Evolutionary conservation across 2,329 filamentous ascomycete species (phyloP), one percentile per base, ranked within the genome.

Genomic region (Juglanconis oblonga): DNA sequence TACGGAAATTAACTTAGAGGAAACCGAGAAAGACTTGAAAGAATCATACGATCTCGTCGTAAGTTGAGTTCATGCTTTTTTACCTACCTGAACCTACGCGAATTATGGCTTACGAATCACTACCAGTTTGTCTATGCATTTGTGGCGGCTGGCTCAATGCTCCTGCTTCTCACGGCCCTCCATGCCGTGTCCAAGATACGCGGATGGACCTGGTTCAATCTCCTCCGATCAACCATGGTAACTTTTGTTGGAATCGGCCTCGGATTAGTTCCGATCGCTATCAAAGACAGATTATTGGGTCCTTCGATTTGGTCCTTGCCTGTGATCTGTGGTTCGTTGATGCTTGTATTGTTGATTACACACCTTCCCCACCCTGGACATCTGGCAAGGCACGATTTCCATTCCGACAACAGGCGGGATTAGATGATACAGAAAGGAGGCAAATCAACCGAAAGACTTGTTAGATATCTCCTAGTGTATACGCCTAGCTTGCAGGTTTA

Each of bases 151-250:
- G 68, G 68, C 1, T 63, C 68, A 8, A 68, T 71, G 29, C 54
- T 71, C 6, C 58, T 71, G 8, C 65, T 70, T 50, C 55, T 71
- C n/a, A 70, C 65, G 4, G 61, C 69, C 38, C 69, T 71, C 65
- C 69, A 71, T 59, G 57, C 66, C 52, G 67, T 70, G 14, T 69
- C 68, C 2, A 71, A 71, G 59, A 62, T 63, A 13, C 64, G 56
- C 35, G 69, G 69, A 8, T 71, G 69, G 69, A 63, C 68, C 3
- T 65, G 65, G 4, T 71, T 70, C 62, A 71, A 71, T 62, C 64
- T 70, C 42, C 52, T 64, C 40, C 66, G 69, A 1, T 70, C 68
- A n/a, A 13, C 29, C 5, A 8, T 48, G 45, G 17, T 48, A 7
- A 63, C 67, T 45, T 56, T 68, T 29, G 52, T 61, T 49, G 55